Conservation (phyloP, 164 flowering plant genomes). For the Aristolochia californica region DNA sequence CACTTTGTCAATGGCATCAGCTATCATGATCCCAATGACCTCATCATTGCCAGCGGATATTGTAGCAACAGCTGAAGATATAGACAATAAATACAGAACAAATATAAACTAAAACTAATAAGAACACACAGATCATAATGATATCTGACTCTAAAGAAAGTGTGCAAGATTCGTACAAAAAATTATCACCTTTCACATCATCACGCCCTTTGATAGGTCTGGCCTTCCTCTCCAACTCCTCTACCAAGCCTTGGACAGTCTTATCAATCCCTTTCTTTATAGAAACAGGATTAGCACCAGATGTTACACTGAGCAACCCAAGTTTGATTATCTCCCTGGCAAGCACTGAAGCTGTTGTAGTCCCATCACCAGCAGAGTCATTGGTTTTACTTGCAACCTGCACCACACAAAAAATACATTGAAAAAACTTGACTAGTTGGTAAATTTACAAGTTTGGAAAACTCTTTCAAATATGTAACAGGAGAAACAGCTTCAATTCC, state of each 20-base stretch:
- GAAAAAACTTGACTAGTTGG: too few relatives aligned
- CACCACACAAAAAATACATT: constrained; percentile 4
- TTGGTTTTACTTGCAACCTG: constrained; percentile 98
- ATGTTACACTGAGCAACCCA: constrained; percentile 79
- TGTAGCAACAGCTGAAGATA: constrained; percentile 68
- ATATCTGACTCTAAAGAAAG: too few relatives aligned
- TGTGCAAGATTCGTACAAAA: neutral
- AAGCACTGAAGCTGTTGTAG: constrained; percentile 90
- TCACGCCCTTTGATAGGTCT: constrained; percentile 86
- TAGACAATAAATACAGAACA: neutral
- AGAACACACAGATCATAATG: too few relatives aligned
- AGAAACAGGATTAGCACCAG: constrained; percentile 96
- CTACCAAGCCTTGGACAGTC: constrained; percentile 56
- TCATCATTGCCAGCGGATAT: constrained; percentile 98
- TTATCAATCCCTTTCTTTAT: constrained; percentile 91
- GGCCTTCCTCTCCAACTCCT: constrained; percentile 75
- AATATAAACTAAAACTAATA: neutral
- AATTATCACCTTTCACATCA: constrained; percentile 79
- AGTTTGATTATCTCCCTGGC: constrained; percentile 89
- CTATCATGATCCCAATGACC: constrained; percentile 79
- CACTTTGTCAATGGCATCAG: constrained; percentile 98
- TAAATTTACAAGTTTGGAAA: too few relatives aligned
- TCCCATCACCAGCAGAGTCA: constrained; percentile 99
- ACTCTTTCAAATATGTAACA: too few relatives aligned
- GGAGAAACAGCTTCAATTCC: too few relatives aligned